Percentiles rank a stretch among this genome's conserved stretches.
Conservation (phyloP, 2,329 filamentous ascomycete genomes). For the Sarocladiaceae sp. region DNA sequence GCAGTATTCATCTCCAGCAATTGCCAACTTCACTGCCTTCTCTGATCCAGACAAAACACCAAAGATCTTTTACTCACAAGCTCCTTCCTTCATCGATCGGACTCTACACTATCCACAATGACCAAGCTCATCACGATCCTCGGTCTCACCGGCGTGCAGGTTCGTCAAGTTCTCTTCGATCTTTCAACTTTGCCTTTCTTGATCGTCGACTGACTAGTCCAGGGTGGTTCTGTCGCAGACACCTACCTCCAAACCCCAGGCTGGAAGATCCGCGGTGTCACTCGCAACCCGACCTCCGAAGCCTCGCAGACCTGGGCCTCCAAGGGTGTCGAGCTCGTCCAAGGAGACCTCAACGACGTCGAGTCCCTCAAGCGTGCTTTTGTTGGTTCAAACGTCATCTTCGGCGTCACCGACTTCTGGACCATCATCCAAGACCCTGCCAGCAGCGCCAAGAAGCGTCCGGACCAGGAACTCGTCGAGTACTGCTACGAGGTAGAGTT, state of each 20-base stretch:
- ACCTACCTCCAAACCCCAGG: not conserved
- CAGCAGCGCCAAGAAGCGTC: not conserved
- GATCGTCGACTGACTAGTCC: not conserved
- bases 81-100: not conserved
- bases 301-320: conserved; percentile 22
- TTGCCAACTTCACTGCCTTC: too few relatives aligned
- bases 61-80: too few relatives aligned
- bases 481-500: conserved; percentile 14
- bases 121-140: conserved; percentile 2
- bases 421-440: conserved; percentile 11
- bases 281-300: conserved; percentile 24
- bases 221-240: not conserved
- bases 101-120: not conserved
- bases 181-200: not conserved
- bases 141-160: not conserved
- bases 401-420: conserved; percentile 24
- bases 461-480: conserved; percentile 5
- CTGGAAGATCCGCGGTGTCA: conserved; percentile 17
- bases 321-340: conserved; percentile 29
- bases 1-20: too few relatives aligned
- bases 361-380: conserved; percentile 24
- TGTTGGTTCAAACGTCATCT: conserved; percentile 28
- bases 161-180: not conserved
- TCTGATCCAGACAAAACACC: too few relatives aligned
- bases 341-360: conserved; percentile 22